Conservation (phyloP, 768 basidiomycete genomes). For the Mycena polygramma region DNA sequence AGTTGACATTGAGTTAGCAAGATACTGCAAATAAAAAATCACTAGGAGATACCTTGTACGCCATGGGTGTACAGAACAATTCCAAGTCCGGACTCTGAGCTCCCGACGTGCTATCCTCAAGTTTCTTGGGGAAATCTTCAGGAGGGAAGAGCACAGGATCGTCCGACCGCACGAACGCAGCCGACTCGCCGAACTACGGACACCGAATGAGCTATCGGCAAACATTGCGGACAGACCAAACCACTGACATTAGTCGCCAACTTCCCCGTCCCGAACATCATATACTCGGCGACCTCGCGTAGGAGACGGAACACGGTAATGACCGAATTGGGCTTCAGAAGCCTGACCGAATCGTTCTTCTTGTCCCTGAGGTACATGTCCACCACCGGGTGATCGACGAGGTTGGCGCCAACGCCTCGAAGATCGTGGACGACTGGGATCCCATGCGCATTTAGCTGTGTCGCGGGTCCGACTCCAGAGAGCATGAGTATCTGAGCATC, state of each 20-base stretch:
- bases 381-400: conserved; percentile 79
- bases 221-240: conserved; percentile 1
- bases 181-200: conserved; percentile 63
- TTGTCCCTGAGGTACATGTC: conserved; percentile 69
- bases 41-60: conserved; percentile 50
- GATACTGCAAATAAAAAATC: too few relatives aligned
- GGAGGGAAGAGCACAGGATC: conserved; percentile 63
- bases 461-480: background rate
- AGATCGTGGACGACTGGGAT: conserved; percentile 75
- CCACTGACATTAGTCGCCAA: conserved; percentile 66
- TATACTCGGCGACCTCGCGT: conserved; percentile 56
- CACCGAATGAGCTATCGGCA: background rate
- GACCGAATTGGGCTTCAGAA: conserved; percentile 51
- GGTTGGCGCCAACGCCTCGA: conserved; percentile 80
- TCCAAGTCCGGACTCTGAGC: conserved; percentile 63
- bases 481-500: background rate
- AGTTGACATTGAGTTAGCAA: background rate
- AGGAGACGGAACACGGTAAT: conserved; percentile 46
- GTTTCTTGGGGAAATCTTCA: conserved; percentile 49
- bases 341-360: conserved; percentile 56
- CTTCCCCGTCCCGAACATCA: conserved; percentile 60
- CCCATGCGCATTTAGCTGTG: conserved; percentile 61
- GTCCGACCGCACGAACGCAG: conserved; percentile 70
- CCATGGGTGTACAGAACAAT: conserved; percentile 59
- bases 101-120: conserved; percentile 61